Evolutionary conservation across 1,284 basidiomycete species (phyloP).

Genomic region (Fistulinella staudtii): DNA sequence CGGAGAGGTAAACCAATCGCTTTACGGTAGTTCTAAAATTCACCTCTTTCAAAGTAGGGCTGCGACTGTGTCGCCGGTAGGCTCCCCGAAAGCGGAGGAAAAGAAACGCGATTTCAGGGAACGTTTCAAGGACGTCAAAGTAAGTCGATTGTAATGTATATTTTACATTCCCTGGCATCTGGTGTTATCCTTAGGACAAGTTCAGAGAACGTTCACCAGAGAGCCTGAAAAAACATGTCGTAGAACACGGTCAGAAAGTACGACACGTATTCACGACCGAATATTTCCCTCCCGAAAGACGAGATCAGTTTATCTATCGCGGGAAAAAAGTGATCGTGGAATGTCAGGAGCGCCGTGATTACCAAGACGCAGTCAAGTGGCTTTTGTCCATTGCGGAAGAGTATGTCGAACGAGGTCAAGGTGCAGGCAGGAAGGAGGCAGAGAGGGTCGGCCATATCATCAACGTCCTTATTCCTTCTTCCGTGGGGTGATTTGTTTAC

Average conservation of each 20-base stretch:
- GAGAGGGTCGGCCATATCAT: constrained; percentile 33
- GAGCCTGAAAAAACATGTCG: constrained; percentile 38
- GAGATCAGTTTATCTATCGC: constrained; percentile 57
- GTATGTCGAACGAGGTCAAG: constrained; percentile 68
- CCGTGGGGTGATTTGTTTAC: neutral
- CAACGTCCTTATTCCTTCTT: constrained; percentile 13
- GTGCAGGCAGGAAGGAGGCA: constrained; percentile 42
- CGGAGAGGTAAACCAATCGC: constrained; percentile 12
- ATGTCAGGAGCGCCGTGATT: constrained; percentile 90
- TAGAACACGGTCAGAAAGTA: constrained; percentile 38
- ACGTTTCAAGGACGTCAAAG: constrained; percentile 41
- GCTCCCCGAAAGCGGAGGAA: constrained; percentile 25
- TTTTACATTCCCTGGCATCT: neutral
- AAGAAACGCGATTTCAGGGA: constrained; percentile 52
- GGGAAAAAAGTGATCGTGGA: constrained; percentile 72
- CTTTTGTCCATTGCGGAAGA: constrained; percentile 69
- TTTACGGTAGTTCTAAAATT: neutral
- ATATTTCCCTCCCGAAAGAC: constrained; percentile 64
- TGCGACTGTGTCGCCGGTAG: neutral
- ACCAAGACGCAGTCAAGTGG: constrained; percentile 81
- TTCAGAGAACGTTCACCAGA: constrained; percentile 36
- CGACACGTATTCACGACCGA: constrained; percentile 49
- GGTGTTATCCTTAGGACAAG: constrained; percentile 17
- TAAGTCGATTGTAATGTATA: constrained; percentile 17
- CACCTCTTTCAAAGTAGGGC: constrained; percentile 7